Base-by-base conservation (phyloP, 1,284 basidiomycete genomes). In the Pascua sp. region DNA sequence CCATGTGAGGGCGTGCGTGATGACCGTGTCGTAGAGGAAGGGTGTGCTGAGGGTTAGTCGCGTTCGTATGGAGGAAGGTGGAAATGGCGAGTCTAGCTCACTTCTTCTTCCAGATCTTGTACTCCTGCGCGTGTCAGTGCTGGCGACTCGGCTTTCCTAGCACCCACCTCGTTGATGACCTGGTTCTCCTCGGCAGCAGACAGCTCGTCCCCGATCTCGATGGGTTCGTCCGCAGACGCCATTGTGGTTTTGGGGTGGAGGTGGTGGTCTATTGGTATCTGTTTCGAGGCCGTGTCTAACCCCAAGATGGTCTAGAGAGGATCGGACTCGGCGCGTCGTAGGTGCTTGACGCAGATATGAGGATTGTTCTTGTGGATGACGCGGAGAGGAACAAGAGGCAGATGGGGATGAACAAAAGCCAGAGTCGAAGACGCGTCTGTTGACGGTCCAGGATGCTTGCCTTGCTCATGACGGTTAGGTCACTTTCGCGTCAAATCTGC, bases 1-100 rank as follows among this genome's bases (percentile, higher is more conserved):
- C 96, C 96, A 99, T 75, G 97, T 93, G 53, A 98, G 83, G 32
- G 96, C 95, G 73, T 98, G 94, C 0, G 95, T 98, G 68, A 99
- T 89, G 64, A 98, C 91, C 17, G 95, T 83, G 78, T 98, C 95
- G 78, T 99, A 98, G 32, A 98, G 84, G 78, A 96, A 97, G 17
- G 91, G 92, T 48, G 92, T 90, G 79, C 73, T 76, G 52, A 11
- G 18, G 39, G 54, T 32, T 32, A 32, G 24, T 32, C 24, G 24
- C 24, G 24, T 7, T 57, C 39, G 56, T 51, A 7, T 39, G 8
- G 40, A n/a, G 49, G 3, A 16, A 8, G 11, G 11, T 11, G 1
- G n/a, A n/a, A n/a, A n/a, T n/a, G n/a, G n/a, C 10, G 11, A 49
- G 16, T 47, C 11, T 9, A 17, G 47, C 66, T 56, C 42, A 76